Base-by-base conservation (phyloP, 148 eudicot genomes). In the Dysphania ambrosioides region DNA sequence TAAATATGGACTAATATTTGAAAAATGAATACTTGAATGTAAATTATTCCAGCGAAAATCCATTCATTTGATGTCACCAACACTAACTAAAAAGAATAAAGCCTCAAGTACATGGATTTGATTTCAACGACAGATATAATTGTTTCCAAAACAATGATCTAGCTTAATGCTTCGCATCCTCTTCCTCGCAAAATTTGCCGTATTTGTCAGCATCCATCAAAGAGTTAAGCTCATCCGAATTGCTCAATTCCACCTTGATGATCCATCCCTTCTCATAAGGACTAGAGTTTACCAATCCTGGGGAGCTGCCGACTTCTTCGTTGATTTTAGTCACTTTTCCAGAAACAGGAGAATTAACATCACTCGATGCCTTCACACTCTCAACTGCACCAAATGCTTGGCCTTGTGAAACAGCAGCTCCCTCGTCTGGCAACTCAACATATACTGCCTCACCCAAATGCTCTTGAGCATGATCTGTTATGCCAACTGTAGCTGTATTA, bases 351-450 rank as follows among this genome's bases (percentile, higher is more conserved):
- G 98, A 91, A 78, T 94, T 85, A 19, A 94, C 83, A 78, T 94
- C 98, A 81, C 98, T 94, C 15, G 92, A 88, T 24, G 98, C 97
- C 75, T 94, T 94, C 12, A 94, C 96, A 87, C 98, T 94, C 81
- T 94, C 98, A 65, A 94, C 97, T 38, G 98, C 93, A 80, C 96
- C 98, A 72, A 94, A 94, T 42, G 88, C 74, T 30, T 57, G 63
- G 9, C 96, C 98, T 75, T 94, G 93, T 32, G 87, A 80, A 44
- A 94, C 93, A 32, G 75, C 47, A 68, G 84, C 74, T 19, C 96
- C 98, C 75, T 85, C 83, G 72, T 94, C 98, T 1, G 97, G 97
- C 60, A 94, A 82, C 73, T 94, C 97, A 34, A 90, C 96, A 62
- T 87, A 94, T 23, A 94, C 97, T 15, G 91, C 97, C 75, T 94